Conservation (phyloP, 2,329 filamentous ascomycete genomes). For the Alternaria longipes region DNA sequence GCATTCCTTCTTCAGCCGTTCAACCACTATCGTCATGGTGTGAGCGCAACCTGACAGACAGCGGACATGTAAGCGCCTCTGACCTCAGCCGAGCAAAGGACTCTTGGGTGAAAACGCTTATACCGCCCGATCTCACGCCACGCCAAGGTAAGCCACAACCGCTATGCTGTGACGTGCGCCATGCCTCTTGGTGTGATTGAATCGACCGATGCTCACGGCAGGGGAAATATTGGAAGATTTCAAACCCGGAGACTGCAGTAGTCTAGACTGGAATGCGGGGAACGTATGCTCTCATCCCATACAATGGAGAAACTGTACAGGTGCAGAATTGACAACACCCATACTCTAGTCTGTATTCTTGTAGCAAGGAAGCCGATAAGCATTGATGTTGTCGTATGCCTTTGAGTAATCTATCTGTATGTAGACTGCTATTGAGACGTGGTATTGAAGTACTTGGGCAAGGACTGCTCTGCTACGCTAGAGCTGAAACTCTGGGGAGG, state of each 20-base stretch:
- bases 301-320: too few relatives aligned
- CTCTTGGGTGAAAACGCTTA: background rate
- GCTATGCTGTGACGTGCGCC: conserved; percentile 1
- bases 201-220: background rate
- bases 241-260: background rate
- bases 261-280: background rate
- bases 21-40: background rate
- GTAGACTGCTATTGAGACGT: too few relatives aligned
- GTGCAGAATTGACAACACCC: too few relatives aligned
- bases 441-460: too few relatives aligned
- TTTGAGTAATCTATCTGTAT: too few relatives aligned
- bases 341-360: too few relatives aligned
- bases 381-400: too few relatives aligned
- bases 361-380: too few relatives aligned
- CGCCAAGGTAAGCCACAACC: conserved; percentile 4
- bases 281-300: background rate
- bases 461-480: background rate
- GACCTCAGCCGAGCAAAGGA: conserved; percentile 8
- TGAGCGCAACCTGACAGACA: background rate
- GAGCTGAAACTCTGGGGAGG: background rate
- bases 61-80: conserved; percentile 3
- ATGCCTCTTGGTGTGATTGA: background rate
- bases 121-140: background rate
- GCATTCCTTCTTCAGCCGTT: background rate
- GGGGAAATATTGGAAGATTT: background rate